Base-by-base conservation (phyloP, 1,284 basidiomycete species). In the Puccinia polysora region DNA sequence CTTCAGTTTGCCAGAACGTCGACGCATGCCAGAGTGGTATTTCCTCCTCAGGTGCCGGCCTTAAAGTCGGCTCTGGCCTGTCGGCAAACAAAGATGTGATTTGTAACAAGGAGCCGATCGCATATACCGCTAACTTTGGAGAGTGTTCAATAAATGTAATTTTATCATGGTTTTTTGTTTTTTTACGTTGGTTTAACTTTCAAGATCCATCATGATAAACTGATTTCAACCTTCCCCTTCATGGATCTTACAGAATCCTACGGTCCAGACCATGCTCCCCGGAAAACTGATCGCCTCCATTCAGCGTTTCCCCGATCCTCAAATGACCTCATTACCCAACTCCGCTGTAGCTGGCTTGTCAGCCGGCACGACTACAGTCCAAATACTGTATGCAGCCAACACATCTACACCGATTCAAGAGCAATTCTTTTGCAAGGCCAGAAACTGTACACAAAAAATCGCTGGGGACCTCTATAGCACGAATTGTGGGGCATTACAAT, bases 351-450 rank as follows among this genome's bases (percentile, higher is more conserved):
- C 30, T 0, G 58, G 30, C n/a, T n/a, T 70, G 7, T 20, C 56
- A 4, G 25, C 68, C 18, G 58, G 50, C 12, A 62, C 32, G 43
- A 43, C 56, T 32, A 49, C 40, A 10, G 53, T 56, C 2, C 38
- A 59, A 47, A 30, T 70, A 20, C n/a, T 36, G 14, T 70, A 70
- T 32, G 20, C 68, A 38, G 45, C 40, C 20, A 62, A 70, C 32
- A 28, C 68, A 4, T 38, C 56, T 3, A 38, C 47, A n/a, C 40
- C 56, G 2, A 12, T 59, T 18, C 12, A 40, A 30, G 77, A 78
- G 58, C 81, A 83, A 77, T 94, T 94, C 81, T 89, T 84, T 78
- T 95, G 91, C 78, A 75, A 81, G 18, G 89, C 89, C 0, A 82
- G 85, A 74, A 82, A 83, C 4, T 95, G 92, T 80, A 81, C 79